These are phyloP conservation scores for Penicillium sp. DNA, from an alignment of 2,329 filamentous ascomycete genomes.

Conservation along the genomic window DNA sequence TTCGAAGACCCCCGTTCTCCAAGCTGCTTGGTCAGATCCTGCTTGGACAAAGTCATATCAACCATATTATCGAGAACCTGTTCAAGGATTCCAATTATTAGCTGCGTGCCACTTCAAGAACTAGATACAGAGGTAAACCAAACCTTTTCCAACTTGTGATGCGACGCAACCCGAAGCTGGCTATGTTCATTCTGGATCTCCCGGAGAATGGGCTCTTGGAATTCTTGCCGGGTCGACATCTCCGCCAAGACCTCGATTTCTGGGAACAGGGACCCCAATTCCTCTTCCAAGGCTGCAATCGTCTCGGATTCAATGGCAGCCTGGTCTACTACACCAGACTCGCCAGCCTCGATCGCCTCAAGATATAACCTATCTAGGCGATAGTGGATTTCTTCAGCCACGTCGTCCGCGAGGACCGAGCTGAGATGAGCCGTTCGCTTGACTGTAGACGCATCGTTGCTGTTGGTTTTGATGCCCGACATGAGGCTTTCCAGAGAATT, in stretches of 20 bases:
- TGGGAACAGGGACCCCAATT: constrained; percentile 44
- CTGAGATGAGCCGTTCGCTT: constrained; percentile 36
- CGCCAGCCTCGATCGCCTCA: constrained; percentile 28
- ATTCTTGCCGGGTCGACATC: constrained; percentile 49
- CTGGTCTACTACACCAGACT: not conserved
- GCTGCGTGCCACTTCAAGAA: not conserved
- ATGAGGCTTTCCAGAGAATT: constrained; percentile 34
- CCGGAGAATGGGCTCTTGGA: constrained; percentile 44
- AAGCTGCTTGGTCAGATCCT: constrained; percentile 33
- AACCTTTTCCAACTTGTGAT: constrained; percentile 42
- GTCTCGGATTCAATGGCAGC: constrained; percentile 18
- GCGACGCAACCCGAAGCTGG: constrained; percentile 33
- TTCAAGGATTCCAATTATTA: constrained; percentile 14
- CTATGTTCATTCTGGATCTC: constrained; percentile 39
- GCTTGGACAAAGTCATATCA: constrained; percentile 38
- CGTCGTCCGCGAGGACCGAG: constrained; percentile 35
- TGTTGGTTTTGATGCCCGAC: constrained; percentile 32
- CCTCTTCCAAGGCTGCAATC: constrained; percentile 36
- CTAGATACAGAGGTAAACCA: constrained; percentile 6
- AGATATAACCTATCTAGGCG: constrained; percentile 47
- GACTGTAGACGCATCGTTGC: constrained; percentile 33
- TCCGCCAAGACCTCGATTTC: constrained; percentile 46
- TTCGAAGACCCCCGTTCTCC: constrained; percentile 40
- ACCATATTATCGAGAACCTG: constrained; percentile 40
- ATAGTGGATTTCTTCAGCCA: constrained; percentile 42